These are phyloP conservation scores for Boletellus deceptivus DNA, from an alignment of 1,284 basidiomycete species.

Conservation along the genomic window DNA sequence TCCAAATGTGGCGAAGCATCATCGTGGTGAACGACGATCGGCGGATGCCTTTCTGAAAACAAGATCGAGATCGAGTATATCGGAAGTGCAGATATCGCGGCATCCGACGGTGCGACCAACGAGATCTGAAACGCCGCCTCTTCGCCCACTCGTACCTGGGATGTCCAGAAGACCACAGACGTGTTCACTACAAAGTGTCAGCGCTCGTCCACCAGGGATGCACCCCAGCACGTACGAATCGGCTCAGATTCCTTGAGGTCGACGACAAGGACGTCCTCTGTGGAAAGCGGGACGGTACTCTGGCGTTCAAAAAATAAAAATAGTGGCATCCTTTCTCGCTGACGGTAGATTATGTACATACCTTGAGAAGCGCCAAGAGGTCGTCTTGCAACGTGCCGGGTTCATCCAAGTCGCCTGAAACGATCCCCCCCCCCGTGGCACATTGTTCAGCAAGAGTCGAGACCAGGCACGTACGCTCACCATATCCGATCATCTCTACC, in stretches of 20 bases:
- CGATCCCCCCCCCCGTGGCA: no score
- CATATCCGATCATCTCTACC: constrained; percentile 78
- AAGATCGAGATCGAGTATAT: constrained; percentile 57
- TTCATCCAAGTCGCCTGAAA: constrained; percentile 42
- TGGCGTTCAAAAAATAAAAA: constrained; percentile 25
- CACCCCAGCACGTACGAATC: constrained; percentile 50
- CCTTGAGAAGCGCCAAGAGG: constrained; percentile 66
- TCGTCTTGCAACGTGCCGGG: constrained; percentile 58
- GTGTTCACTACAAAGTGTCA: constrained; percentile 52
- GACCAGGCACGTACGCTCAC: constrained; percentile 38
- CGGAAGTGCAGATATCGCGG: constrained; percentile 52
- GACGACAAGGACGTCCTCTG: constrained; percentile 55
- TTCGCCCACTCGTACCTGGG: constrained; percentile 59
- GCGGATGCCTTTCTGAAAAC: constrained; percentile 46
- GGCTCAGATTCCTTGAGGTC: constrained; percentile 61
- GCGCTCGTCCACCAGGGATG: neutral
- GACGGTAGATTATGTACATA: constrained; percentile 25
- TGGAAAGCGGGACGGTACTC: constrained; percentile 64
- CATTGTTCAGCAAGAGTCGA: neutral
- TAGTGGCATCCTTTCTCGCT: neutral
- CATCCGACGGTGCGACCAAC: constrained; percentile 47
- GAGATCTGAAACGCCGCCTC: constrained; percentile 70
- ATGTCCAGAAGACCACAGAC: constrained; percentile 66
- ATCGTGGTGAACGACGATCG: constrained; percentile 50
- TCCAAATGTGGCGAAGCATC: constrained; percentile 9